Percentiles rank a stretch among this genome's conserved stretches.
phyloP scores from a whole-genome alignment of 805 yeast species.

The Schizosaccharomyces octosporus region DNA sequence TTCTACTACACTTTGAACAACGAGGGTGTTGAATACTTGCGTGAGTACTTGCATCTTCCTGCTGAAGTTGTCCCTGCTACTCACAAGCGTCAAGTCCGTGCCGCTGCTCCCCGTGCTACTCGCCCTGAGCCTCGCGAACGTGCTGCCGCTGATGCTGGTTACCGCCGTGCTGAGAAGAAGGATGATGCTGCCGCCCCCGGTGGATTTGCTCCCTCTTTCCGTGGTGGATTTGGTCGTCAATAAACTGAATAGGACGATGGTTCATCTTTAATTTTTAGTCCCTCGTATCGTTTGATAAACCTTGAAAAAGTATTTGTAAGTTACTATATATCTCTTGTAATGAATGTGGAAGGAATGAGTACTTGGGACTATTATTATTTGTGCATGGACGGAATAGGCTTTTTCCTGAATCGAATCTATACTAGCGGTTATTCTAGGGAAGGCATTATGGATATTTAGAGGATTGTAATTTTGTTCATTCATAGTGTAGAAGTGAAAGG shows the following conservation, averaged over 20 bases:
- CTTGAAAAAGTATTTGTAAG: too few species aligned
- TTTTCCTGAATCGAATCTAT: too few species aligned
- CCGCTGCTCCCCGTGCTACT: conserved; percentile 9
- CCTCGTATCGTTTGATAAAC: too few species aligned
- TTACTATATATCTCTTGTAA: too few species aligned
- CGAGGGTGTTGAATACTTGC: conserved; percentile 95
- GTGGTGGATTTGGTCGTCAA: conserved; percentile 3
- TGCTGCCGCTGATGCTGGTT: conserved; percentile 25
- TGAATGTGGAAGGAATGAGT: too few species aligned
- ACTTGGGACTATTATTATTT: too few species aligned
- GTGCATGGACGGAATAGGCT: too few species aligned
- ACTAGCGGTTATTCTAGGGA: too few species aligned
- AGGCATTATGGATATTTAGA: too few species aligned
- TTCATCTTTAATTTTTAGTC: too few species aligned
- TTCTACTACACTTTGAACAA: conserved; percentile 99
- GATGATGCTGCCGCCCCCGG: conserved; percentile 10
- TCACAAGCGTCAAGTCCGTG: conserved; percentile 77
- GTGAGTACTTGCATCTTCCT: conserved; percentile 96
- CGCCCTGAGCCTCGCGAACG: conserved; percentile 18
- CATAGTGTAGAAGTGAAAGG: too few species aligned
- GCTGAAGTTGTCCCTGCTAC: conserved; percentile 96
- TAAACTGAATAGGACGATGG: not conserved
- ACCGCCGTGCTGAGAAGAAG: conserved; percentile 23
- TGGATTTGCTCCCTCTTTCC: conserved; percentile 3
- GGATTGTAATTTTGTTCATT: too few species aligned